phyloP scores from a whole-genome alignment of 1,139 yeast genomes.

The Groenewaldozyma sp. region DNA sequence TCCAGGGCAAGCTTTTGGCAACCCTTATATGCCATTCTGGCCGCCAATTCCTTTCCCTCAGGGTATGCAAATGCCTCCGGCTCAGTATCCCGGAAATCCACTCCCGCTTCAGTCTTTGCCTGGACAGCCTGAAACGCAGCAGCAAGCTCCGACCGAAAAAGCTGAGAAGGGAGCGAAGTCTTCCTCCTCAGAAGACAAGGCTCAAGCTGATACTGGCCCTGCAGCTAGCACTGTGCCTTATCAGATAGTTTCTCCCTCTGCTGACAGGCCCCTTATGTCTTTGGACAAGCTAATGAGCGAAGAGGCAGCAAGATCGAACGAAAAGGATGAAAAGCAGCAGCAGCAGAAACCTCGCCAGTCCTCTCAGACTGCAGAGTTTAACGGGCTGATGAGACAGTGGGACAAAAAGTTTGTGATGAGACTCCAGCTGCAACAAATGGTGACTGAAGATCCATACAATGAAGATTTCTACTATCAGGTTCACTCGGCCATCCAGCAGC shows the following conservation, averaged over 20 bases:
- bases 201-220: conserved; percentile 2
- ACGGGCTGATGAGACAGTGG: conserved; percentile 94
- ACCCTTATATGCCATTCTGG: conserved; percentile 4
- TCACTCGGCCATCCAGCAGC: conserved; percentile 71
- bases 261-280: conserved; percentile 15
- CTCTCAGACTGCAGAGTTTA: conserved; percentile 53
- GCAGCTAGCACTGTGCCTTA: conserved; percentile 9
- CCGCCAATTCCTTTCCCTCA: conserved; percentile 11
- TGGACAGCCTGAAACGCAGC: conserved; percentile 14
- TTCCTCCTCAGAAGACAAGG: not conserved
- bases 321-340: conserved; percentile 31
- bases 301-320: conserved; percentile 22
- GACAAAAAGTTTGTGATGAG: conserved; percentile 94
- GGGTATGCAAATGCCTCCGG: conserved; percentile 12
- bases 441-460: conserved; percentile 93
- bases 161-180: no score
- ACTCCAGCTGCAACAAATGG: conserved; percentile 90
- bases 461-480: conserved; percentile 97
- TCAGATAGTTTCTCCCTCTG: conserved; percentile 7
- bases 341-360: conserved; percentile 72
- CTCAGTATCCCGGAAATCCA: conserved; percentile 17
- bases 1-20: conserved; percentile 5
- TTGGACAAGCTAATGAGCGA: conserved; percentile 27
- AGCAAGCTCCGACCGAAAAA: conserved; percentile 18
- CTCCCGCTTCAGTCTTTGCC: conserved; percentile 27